A percentile compares a stretch with the other conserved stretches of the same genome.
Evolutionary conservation across 768 basidiomycete genomes (phyloP).

Genomic region (Wakefieldia striispora): DNA sequence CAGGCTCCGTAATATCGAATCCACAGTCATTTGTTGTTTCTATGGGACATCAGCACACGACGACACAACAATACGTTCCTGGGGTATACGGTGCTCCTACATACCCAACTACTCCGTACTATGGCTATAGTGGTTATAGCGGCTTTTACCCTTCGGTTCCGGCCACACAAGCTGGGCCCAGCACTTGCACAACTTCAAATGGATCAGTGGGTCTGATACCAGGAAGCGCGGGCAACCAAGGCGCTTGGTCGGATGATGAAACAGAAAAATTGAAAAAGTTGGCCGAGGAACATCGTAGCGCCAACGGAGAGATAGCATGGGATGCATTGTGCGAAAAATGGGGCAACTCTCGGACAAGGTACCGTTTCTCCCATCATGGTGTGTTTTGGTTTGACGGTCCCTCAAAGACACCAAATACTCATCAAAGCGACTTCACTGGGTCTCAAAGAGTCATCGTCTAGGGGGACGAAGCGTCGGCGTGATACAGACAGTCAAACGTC

Average conservation of each 20-base stretch:
- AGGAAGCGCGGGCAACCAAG: constrained; percentile 51
- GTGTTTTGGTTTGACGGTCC: constrained; percentile 4
- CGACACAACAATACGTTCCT: constrained; percentile 43
- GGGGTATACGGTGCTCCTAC: constrained; percentile 33
- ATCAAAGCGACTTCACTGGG: constrained; percentile 79
- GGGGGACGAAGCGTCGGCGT: constrained; percentile 60
- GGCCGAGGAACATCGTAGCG: constrained; percentile 62
- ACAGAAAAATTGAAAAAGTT: constrained; percentile 64
- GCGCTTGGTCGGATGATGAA: constrained; percentile 79
- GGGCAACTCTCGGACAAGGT: constrained; percentile 75
- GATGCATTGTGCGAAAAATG: constrained; percentile 73
- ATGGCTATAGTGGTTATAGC: constrained; percentile 46
- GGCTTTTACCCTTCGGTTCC: constrained; percentile 32
- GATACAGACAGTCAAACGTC: constrained; percentile 37
- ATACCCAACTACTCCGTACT: constrained; percentile 66
- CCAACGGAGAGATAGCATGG: constrained; percentile 62
- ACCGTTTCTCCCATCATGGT: constrained; percentile 12
- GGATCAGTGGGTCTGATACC: constrained; percentile 13
- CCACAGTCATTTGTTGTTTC: constrained; percentile 73
- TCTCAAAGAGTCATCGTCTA: constrained; percentile 69
- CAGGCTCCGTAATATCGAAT: constrained; percentile 60
- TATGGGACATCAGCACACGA: constrained; percentile 52
- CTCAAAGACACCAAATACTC: constrained; percentile 71
- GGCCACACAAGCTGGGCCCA: constrained; percentile 23
- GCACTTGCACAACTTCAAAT: constrained; percentile 27